Evolutionary conservation across 257 asterid species (phyloP), one percentile per base, ranked within the genome.

Genomic region (Fraxinus americana): DNA sequence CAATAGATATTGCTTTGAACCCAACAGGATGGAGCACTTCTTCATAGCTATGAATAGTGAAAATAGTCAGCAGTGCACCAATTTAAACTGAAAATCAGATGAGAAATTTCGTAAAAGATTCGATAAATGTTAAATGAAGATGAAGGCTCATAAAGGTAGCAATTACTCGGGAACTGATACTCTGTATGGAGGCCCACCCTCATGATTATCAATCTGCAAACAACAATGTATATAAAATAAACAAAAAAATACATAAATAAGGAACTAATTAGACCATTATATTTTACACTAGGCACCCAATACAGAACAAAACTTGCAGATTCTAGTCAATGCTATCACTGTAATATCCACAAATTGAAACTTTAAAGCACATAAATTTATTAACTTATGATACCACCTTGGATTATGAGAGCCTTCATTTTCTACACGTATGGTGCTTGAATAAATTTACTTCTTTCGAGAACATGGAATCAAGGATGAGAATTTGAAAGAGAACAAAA

Each of bases 141-240:
- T 14, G 65, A 66, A 75, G 57, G 38, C 6, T 17, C 48, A 23
- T 39, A 71, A 63, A 69, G 30, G 74, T 77, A 38, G 83, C 80
- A 35, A 80, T 85, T 90, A 94, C 97, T 89, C 90, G 14, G 91
- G 50, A 72, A 90, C 85, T 54, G 98, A 89, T 71, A 92, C 98
- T 87, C 82, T 92, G 69, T 82, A 94, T 3, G 98, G 98, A 54
- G 98, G 98, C 29, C 98, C 98, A 16, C 97, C 97, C 81, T 86
- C 90, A 70, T 85, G 92, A 82, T 94, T 86, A 27, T 90, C 90
- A 52, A 89, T 85, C 98, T 94, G 92, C 71, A 17, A 74, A 82
- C 7, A 25, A 34, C 16, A 50, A 78, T 23, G 72, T 57, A 80
- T 35, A 65, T 7, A 17, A 52, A 43, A 71, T 8, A 4, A 72